Conservation (phyloP, 2,329 filamentous ascomycete genomes). For the Boeremia exigua region DNA sequence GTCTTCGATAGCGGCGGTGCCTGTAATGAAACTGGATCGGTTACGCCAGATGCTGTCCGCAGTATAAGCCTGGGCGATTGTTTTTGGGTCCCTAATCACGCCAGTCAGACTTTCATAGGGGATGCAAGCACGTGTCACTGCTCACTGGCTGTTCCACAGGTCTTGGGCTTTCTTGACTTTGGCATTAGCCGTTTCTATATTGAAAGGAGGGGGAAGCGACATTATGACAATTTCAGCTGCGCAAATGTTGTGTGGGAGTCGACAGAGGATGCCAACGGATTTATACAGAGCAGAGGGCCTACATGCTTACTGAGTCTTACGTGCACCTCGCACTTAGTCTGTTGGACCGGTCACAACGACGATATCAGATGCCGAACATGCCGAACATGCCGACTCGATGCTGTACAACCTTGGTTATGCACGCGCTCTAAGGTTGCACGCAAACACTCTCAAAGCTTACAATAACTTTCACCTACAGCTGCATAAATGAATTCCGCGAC, state of each 20-base stretch:
- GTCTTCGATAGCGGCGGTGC: conserved; percentile 69
- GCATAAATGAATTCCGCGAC: background rate
- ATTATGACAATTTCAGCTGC: conserved; percentile 28
- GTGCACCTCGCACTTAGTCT: background rate
- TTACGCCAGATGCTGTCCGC: conserved; percentile 82
- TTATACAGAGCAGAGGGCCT: background rate
- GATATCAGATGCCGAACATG: conserved; percentile 1
- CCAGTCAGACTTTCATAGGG: conserved; percentile 2
- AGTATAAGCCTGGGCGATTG: conserved; percentile 76
- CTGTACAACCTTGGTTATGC: background rate
- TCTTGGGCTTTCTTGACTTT: conserved; percentile 88
- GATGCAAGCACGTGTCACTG: background rate
- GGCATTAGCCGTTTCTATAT: conserved; percentile 69
- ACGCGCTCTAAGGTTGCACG: background rate
- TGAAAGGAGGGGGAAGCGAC: conserved; percentile 73
- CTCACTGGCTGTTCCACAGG: conserved; percentile 78
- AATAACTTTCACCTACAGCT: background rate
- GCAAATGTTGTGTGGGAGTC: background rate
- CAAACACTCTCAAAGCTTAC: background rate
- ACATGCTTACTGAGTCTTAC: background rate
- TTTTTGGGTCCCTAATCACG: conserved; percentile 63
- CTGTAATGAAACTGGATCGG: conserved; percentile 70
- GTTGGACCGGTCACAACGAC: background rate
- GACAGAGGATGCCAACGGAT: background rate
- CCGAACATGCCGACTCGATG: conserved; percentile 3